These are phyloP conservation scores for Colletotrichum musae DNA, from an alignment of 2,329 filamentous ascomycete genomes.

Conservation along the genomic window DNA sequence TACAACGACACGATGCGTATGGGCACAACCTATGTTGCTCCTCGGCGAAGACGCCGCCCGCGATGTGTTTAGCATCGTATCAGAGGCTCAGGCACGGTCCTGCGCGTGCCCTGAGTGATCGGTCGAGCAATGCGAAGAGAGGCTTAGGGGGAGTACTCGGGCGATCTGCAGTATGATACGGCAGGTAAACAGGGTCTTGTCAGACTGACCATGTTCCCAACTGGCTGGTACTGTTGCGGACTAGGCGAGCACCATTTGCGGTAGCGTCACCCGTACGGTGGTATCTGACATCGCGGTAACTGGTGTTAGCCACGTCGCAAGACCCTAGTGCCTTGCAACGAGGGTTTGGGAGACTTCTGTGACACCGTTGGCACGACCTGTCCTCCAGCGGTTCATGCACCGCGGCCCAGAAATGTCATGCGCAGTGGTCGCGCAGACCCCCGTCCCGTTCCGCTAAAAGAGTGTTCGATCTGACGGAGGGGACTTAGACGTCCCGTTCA, in stretches of 20 bases:
- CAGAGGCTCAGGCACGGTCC: not conserved
- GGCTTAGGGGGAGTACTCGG: conserved; percentile 4
- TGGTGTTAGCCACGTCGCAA: conserved; percentile 6
- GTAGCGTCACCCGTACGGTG: conserved; percentile 24
- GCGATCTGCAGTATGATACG: conserved; percentile 33
- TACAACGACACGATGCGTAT: too few species aligned
- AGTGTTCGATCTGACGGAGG: conserved; percentile 3
- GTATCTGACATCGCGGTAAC: conserved; percentile 15
- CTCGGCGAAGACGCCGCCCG: too few species aligned
- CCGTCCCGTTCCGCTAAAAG: conserved; percentile 7
- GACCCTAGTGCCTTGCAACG: conserved; percentile 11
- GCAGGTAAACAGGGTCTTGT: conserved; percentile 27
- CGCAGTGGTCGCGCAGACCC: not conserved
- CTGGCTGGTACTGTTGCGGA: conserved; percentile 32
- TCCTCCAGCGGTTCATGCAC: conserved; percentile 9
- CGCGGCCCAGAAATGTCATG: conserved; percentile 11
- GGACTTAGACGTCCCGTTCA: not conserved
- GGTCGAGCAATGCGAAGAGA: conserved; percentile 2
- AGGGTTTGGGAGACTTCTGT: conserved; percentile 7
- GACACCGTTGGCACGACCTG: conserved; percentile 24
- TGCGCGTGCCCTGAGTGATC: not conserved
- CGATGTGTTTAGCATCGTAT: not conserved
- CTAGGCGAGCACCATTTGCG: conserved; percentile 30
- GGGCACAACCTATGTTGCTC: too few species aligned
- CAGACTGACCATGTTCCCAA: conserved; percentile 32